Base-by-base conservation (phyloP, 2,329 filamentous ascomycete species). In the Monilinia polystroma region DNA sequence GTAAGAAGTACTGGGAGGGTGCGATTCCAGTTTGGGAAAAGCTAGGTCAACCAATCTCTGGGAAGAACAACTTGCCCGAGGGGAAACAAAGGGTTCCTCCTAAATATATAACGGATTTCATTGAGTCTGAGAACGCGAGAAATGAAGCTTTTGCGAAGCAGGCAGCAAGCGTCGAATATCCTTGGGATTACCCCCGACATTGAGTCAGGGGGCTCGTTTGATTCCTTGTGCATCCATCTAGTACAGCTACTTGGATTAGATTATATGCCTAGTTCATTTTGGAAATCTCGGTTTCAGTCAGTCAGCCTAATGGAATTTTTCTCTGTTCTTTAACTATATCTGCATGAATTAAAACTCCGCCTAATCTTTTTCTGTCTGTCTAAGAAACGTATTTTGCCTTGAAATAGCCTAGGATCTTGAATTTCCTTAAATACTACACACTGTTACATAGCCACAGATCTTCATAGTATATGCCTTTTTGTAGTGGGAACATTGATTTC, bases 11-110 rank as follows among this genome's bases (percentile, higher is more conserved):
- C 38, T 63, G 32, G 47, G 47, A 63, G 23, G 59, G 32, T 3
- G 47, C 59, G 0, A 63, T 63, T 26, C 32, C 47, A 3, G 35
- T 63, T 8, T 63, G 59, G 43, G 45, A 52, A 10, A 63, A 41
- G 20, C 32, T 63, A 0, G 59, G 47, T 14, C n/a, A 63, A n/a
- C 47, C 59, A 1, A 41, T 52, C 12, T 53, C 10, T 11, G 59
- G n/a, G 6, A 12, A 23, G 3, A 38, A 41, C 38, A 52, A 63
- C 38, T 4, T 51, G 10, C 29, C 35, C 18, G 47, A 52, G 14
- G 32, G 32, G 10, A 62, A 8, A 14, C 5, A 12, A 1, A 52
- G 29, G 6, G 4, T 14, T 41, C n/a, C 58, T 0, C 32, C 58
- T 8, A 11, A 26, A 8, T 62, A 41, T 4, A 20, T 52, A 8